Conservation (phyloP, 2,329 filamentous ascomycete species). For the Arthrobotrys sphaeroides region DNA sequence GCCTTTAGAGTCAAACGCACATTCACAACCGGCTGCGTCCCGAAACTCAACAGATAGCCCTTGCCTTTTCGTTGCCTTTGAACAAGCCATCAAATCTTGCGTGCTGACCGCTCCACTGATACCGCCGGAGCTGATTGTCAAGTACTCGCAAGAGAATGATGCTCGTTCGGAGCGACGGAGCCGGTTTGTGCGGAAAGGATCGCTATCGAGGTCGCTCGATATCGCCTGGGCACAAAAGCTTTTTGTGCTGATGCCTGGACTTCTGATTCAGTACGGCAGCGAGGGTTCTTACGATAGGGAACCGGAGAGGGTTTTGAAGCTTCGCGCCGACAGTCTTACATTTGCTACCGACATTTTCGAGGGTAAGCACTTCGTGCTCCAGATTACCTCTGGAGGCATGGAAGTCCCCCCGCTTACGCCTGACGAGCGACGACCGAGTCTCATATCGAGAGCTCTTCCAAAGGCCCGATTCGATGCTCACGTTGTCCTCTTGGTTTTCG, state of each 20-base stretch:
- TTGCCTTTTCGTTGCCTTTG: constrained; percentile 46
- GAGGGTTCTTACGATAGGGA: constrained; percentile 51
- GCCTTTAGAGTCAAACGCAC: constrained; percentile 23
- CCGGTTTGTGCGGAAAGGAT: constrained; percentile 46
- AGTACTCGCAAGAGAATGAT: constrained; percentile 38
- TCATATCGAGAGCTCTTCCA: constrained; percentile 31
- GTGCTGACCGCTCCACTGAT: constrained; percentile 40
- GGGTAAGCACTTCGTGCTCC: constrained; percentile 47
- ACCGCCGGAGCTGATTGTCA: constrained; percentile 48
- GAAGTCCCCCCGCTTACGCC: constrained; percentile 36
- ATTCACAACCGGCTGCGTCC: constrained; percentile 12
- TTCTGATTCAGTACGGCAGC: constrained; percentile 43
- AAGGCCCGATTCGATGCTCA: constrained; percentile 49
- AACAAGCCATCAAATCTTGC: constrained; percentile 42
- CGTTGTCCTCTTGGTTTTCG: constrained; percentile 45
- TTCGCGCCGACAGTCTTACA: constrained; percentile 36
- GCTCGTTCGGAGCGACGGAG: constrained; percentile 38
- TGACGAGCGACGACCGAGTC: constrained; percentile 46
- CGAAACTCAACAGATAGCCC: constrained; percentile 38
- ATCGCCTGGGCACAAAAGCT: constrained; percentile 36
- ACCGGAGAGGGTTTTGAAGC: constrained; percentile 44
- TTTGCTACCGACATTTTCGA: constrained; percentile 52
- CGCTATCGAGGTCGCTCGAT: constrained; percentile 36
- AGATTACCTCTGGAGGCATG: constrained; percentile 37
- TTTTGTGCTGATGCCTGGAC: constrained; percentile 38